These are phyloP conservation scores for Chalciporus pseudorubinellus DNA, from an alignment of 768 basidiomycete species.

Conservation along the genomic window DNA sequence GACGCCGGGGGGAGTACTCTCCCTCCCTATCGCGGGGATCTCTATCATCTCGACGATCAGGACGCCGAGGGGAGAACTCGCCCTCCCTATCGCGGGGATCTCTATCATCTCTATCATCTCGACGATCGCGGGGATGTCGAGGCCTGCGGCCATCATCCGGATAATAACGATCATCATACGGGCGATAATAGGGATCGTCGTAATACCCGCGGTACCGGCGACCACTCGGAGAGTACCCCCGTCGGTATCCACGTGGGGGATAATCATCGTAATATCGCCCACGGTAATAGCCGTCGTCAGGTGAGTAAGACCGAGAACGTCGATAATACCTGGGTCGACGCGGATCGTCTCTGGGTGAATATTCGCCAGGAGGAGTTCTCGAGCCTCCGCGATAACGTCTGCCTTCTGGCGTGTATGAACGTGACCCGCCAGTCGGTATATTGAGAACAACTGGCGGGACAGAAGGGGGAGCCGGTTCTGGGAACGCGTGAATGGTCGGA, in stretches of 20 bases:
- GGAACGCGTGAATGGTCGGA: constrained; percentile 27
- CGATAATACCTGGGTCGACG: constrained; percentile 1
- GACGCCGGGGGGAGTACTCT: background rate
- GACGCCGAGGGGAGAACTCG: background rate
- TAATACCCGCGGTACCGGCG: constrained; percentile 11
- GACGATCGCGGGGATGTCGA: background rate
- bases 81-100: background rate
- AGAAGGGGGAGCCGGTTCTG: constrained; percentile 6
- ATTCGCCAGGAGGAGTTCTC: constrained; percentile 3
- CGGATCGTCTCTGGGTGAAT: background rate
- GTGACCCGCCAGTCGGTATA: constrained; percentile 11
- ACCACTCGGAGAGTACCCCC: constrained; percentile 18
- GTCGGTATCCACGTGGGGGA: constrained; percentile 10
- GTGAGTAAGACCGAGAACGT: constrained; percentile 26
- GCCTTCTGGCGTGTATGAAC: constrained; percentile 11
- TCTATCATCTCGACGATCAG: background rate
- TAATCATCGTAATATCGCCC: constrained; percentile 16
- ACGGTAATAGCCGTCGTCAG: constrained; percentile 5
- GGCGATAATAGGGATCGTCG: constrained; percentile 5
- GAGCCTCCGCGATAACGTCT: background rate
- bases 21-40: background rate
- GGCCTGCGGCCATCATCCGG: constrained; percentile 10
- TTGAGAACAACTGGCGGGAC: constrained; percentile 6
- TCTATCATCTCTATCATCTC: background rate
- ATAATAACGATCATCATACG: constrained; percentile 1